A percentile compares a stretch with the other conserved stretches of the same genome.
phyloP scores from a whole-genome alignment of 495 filamentous ascomycete species.

The Talaromyces borbonicus region DNA sequence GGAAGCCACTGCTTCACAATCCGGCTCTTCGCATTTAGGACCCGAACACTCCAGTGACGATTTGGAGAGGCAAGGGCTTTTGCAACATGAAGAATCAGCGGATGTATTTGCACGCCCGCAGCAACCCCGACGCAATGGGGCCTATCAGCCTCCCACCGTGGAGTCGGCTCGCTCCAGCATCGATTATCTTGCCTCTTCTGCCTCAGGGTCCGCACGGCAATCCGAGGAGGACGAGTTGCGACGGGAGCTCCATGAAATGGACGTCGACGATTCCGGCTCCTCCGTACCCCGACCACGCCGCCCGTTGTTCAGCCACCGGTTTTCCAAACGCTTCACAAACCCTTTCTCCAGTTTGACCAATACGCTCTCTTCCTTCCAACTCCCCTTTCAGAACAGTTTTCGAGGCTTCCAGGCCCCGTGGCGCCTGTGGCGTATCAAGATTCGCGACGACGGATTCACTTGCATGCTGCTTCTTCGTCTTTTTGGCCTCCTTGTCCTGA shows the following conservation, averaged over 20 bases:
- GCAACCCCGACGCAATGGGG: conserved; percentile 28
- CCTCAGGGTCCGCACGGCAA: conserved; percentile 29
- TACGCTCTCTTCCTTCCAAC: conserved; percentile 43
- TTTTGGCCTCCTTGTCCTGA: conserved; percentile 62
- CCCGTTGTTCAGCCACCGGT: conserved; percentile 30
- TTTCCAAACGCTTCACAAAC: conserved; percentile 49
- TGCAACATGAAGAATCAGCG: conserved; percentile 27
- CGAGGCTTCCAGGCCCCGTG: conserved; percentile 30
- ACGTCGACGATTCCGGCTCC: conserved; percentile 62
- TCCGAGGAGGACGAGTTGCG: conserved; percentile 56
- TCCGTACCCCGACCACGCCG: conserved; percentile 22
- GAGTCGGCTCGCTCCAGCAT: conserved; percentile 57
- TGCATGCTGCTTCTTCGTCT: conserved; percentile 60
- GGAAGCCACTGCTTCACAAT: conserved; percentile 63
- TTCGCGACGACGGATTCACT: conserved; percentile 21
- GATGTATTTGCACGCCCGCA: conserved; percentile 15
- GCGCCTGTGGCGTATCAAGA: conserved; percentile 21
- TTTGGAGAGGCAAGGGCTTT: conserved; percentile 52
- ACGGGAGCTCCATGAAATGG: conserved; percentile 81
- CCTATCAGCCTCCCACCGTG: conserved; percentile 67
- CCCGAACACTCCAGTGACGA: conserved; percentile 43
- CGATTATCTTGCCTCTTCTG: conserved; percentile 42
- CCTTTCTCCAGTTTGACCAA: conserved; percentile 31
- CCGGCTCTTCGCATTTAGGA: conserved; percentile 51
- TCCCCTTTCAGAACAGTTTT: conserved; percentile 43